Evolutionary conservation across 2,329 filamentous ascomycete genomes (phyloP), one percentile per base, ranked within the genome.

Genomic region (Acrocalymma vagum): DNA sequence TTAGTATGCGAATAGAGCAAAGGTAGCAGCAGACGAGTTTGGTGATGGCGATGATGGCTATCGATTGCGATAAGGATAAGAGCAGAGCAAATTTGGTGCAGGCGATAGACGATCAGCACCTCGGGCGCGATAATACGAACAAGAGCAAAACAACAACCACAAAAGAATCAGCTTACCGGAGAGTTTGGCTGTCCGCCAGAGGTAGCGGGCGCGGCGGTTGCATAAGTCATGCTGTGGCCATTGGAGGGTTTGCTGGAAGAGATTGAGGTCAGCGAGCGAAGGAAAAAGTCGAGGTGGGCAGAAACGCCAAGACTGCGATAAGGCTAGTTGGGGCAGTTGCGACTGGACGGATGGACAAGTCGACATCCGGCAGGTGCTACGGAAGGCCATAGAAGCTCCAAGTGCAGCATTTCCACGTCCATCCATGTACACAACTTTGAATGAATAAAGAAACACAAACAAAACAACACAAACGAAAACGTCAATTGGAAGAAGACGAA

Each of bases 141-240:
- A n/a, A n/a, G n/a, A n/a, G n/a, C n/a, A n/a, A n/a, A n/a, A 43
- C 42, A 39, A 47, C 47, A 29, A 35, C 26, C 29, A 42, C 26
- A 34, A 23, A 39, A 24, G 26, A 34, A 40, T 27, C 24, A 52
- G 76, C 79, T 74, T 77, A 83, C 79, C 65, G 79, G 79, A 53
- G 77, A 77, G 58, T 77, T 78, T 50, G 79, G 80, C 64, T 84
- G 82, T 37, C 84, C 84, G 52, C 81, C 83, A 48, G 82, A 80
- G 26, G 84, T 86, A 26, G 83, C 82, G 31, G 84, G 83, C 29
- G 84, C 84, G 52, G 82, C 81, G 51, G 81, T 84, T 58, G 81
- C 77, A 66, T 82, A 83, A 54, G 76, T 81, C 76, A 83, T 80
- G 67, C 71, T 79, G 69, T 73, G 71, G 59, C 72, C 74, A 76